Conservation (phyloP, 176 grass and related monocot species). For the Bonia amplexicaulis region DNA sequence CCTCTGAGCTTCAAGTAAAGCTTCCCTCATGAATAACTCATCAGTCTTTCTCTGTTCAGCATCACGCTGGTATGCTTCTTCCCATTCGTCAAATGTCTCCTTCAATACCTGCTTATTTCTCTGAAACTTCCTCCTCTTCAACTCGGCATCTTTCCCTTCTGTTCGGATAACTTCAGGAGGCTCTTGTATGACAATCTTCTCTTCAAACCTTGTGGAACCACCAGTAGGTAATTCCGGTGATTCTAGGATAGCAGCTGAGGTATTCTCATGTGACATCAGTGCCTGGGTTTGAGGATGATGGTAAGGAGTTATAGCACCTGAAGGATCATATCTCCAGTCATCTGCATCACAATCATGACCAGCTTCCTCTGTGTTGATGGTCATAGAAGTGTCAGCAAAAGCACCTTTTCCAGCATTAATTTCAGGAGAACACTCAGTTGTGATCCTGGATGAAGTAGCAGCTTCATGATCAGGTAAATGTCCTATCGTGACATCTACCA, state of each 20-base stretch:
- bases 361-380: conserved; percentile 17
- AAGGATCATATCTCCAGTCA: conserved; percentile 28
- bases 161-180: conserved; percentile 36
- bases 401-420: conserved; percentile 22
- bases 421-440: conserved; percentile 7
- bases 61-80: conserved; percentile 72
- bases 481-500: conserved; percentile 4
- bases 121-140: conserved; percentile 59
- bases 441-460: conserved; percentile 23
- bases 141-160: conserved; percentile 39
- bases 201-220: conserved; percentile 35
- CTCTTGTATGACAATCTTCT: conserved; percentile 33
- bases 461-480: conserved; percentile 19
- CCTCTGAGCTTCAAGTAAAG: conserved; percentile 86
- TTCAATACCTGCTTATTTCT: conserved; percentile 76
- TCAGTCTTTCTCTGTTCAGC: conserved; percentile 68
- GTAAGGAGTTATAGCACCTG: conserved; percentile 29
- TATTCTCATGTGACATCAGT: conserved; percentile 21
- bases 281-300: conserved; percentile 11
- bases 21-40: conserved; percentile 97
- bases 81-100: conserved; percentile 91
- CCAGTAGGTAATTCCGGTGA: conserved; percentile 4
- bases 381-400: conserved; percentile 8
- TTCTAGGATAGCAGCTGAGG: conserved; percentile 30
- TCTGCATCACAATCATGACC: conserved; percentile 6